Evolutionary conservation across 768 basidiomycete genomes (phyloP), one percentile per base, ranked within the genome.

Genomic region (Panaeolus papilionaceus): DNA sequence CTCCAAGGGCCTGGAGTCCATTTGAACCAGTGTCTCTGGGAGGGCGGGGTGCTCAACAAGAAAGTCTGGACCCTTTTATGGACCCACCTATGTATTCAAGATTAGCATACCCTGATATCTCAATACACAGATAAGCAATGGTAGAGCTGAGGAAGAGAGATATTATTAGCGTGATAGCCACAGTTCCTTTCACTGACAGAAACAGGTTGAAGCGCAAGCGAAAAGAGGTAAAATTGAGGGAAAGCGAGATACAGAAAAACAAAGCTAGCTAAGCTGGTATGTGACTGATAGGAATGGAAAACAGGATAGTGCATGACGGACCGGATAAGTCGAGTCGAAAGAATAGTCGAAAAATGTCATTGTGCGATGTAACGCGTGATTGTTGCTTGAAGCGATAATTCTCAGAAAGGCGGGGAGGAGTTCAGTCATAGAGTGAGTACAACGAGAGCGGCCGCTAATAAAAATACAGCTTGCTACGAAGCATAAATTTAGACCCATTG

Each of bases 401-500:
- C 54, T 58, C 26, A 58, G 20, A 14, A 33, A 58, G 23, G 54
- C 20, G 12, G 20, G 20, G 20, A n/a, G 40, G 40, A 3, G 47
- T 49, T 33, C 54, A 37, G 54, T 58, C 33, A 58, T 28, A 28
- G 54, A 14, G 51, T 54, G 28, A 54, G 54, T 58, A 28, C 7
- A 28, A 28, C 54, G 54, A 23, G 14, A 4, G 26, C 6, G 14
- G 54, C 54, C 33, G 26, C 54, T 37, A 12, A 51, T 37, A 58
- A 58, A 58, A 58, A 33, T 58, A 58, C 54, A 58, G 14, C n/a
- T 14, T 28, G 28, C 54, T 28, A 11, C 14, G 26, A 58, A 58
- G 28, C 54, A 28, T 33, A 58, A 33, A 58, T 28, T 86, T 78
- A 94, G 68, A 88, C 77, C 92, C 92, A 94, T 76, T 93, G 92